Evolutionary conservation across 306 rosid genomes (phyloP), one percentile per base, ranked within the genome.

Genomic region (Neltuma alba): DNA sequence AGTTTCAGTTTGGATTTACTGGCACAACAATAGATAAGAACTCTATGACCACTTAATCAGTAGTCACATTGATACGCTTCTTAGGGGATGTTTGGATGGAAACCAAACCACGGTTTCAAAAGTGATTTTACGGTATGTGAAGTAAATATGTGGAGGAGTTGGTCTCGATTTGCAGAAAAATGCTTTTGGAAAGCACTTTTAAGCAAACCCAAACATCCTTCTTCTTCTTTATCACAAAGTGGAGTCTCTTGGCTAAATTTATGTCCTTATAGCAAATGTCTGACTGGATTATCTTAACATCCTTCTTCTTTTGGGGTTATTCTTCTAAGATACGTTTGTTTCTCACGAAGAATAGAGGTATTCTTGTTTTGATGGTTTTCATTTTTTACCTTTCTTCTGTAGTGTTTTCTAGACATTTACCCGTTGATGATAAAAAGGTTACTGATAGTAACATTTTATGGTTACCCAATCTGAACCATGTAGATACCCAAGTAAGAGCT

Each of bases 1-100:
- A 54, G 34, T 58, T 40, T 37, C 55, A 28, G 18, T 41, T 75
- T 81, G 63, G 73, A 45, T 27, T 81, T 58, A 30, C 13, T 47
- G 34, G 66, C 48, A 18, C 18, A 70, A 28, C 23, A 4, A 6
- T 33, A 68, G 45, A 70, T 38, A 65, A 27, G 37, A 70, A 34
- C 57, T 52, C 14, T 8, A 45, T 70, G 57, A 61, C 57, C 63
- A 27, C 12, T 3, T 42, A 21, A 14, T 18, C 27, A 16, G 54
- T 12, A 30, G 36, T 12, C 28, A 75, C 70, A 50, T 9, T 65
- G 48, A 41, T 20, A 77, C 66, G 64, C 12, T 73, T 52, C 68
- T 67, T 30, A 23, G 42, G n/a, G n/a, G n/a, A n/a, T n/a, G n/a
- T n/a, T n/a, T n/a, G n/a, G n/a, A n/a, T n/a, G n/a, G n/a, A n/a